phyloP scores from a whole-genome alignment of 1,284 basidiomycete genomes.

The Ceratorhiza oryzae-sativae region DNA sequence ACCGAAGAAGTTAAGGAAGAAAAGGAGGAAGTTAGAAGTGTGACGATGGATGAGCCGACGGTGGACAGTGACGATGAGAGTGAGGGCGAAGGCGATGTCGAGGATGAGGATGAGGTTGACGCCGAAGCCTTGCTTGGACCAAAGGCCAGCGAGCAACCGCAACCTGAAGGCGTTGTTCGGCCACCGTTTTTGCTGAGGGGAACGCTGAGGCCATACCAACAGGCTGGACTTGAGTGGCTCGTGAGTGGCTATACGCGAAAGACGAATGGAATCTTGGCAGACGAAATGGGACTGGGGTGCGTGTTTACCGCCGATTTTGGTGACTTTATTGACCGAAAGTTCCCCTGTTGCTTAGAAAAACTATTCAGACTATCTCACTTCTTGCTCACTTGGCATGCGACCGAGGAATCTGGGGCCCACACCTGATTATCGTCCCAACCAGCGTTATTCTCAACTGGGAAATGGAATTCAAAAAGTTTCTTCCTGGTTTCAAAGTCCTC shows the following conservation, averaged over 20 bases:
- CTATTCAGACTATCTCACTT: conserved; percentile 94
- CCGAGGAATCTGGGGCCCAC: conserved; percentile 95
- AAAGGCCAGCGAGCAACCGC: conserved; percentile 13
- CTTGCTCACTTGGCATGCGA: conserved; percentile 94
- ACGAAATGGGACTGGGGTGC: conserved; percentile 91
- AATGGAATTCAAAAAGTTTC: conserved; percentile 98
- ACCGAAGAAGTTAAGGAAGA: background rate
- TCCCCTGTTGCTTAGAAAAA: conserved; percentile 69
- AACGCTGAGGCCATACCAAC: conserved; percentile 90
- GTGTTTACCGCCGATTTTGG: conserved; percentile 48
- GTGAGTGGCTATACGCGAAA: conserved; percentile 86
- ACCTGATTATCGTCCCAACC: conserved; percentile 94
- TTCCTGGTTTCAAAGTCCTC: conserved; percentile 91
- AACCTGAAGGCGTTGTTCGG: conserved; percentile 54
- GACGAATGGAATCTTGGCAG: conserved; percentile 91
- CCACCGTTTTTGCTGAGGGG: conserved; percentile 87
- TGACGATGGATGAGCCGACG: conserved; percentile 9
- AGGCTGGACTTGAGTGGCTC: conserved; percentile 94
- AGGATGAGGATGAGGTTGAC: conserved; percentile 37
- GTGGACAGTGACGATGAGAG: conserved; percentile 43
- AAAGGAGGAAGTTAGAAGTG: background rate
- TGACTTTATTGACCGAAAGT: background rate
- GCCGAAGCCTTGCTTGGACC: conserved; percentile 39
- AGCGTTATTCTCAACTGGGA: conserved; percentile 98
- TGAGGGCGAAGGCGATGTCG: conserved; percentile 39